phyloP scores from a whole-genome alignment of 441 rosid species.

The Geranium incanum region DNA sequence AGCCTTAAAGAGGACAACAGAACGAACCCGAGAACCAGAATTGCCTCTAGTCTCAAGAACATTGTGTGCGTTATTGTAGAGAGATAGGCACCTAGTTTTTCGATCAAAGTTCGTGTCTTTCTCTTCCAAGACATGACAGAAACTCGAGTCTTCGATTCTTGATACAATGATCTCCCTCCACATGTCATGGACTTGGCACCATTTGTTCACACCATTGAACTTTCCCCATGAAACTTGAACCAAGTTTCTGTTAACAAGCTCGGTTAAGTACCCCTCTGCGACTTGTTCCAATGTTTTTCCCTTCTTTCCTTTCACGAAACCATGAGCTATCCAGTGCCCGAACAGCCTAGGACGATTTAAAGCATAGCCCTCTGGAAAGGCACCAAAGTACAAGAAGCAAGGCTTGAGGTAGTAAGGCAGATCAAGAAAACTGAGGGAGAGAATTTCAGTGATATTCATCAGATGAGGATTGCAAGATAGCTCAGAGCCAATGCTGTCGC shows the following conservation, averaged over 20 bases:
- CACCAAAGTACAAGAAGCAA: slow-evolving; percentile 16
- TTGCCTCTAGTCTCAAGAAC: not conserved
- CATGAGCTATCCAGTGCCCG: slow-evolving; percentile 21
- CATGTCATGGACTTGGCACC: slow-evolving; percentile 17
- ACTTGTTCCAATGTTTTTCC: slow-evolving; percentile 9
- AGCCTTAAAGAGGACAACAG: not conserved
- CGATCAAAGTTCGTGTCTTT: not conserved
- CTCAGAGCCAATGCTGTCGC: not conserved
- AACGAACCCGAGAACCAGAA: not conserved
- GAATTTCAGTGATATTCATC: not conserved
- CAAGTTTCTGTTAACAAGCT: slow-evolving; percentile 17
- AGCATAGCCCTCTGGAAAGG: slow-evolving; percentile 14
- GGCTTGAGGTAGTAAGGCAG: slow-evolving; percentile 17
- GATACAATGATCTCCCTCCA: slow-evolving; percentile 11
- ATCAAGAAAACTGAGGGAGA: slow-evolving; percentile 7
- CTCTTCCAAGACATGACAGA: slow-evolving; percentile 4
- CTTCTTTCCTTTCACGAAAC: slow-evolving; percentile 12
- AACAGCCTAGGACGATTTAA: slow-evolving; percentile 7
- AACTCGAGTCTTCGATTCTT: not conserved
- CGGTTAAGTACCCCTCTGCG: slow-evolving; percentile 10
- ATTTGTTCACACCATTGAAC: slow-evolving; percentile 3
- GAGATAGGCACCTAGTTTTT: slow-evolving; percentile 11
- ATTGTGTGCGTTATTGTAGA: not conserved
- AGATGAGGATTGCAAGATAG: not conserved
- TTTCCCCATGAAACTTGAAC: slow-evolving; percentile 9